Evolutionary conservation across 257 asterid genomes (phyloP), one percentile per base, ranked within the genome.

Genomic region (Lycium ferocissimum): DNA sequence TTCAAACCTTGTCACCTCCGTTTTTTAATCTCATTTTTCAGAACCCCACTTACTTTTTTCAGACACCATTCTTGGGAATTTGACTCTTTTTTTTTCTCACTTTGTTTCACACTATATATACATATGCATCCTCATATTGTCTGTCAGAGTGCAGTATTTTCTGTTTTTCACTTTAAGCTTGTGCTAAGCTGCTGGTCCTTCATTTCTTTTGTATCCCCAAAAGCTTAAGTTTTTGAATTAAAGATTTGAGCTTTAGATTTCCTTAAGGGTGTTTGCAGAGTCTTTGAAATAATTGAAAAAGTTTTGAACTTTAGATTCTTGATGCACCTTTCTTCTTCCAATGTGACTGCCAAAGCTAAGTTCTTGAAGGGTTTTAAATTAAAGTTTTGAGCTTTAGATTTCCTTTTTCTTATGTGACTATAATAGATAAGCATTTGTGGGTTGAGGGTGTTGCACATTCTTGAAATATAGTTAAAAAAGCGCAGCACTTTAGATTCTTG

Each of bases 51-150:
- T 69, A 69, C 79, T 69, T 89, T 91, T 87, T 37, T 81, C 89
- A 83, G 91, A 88, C 93, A 89, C 89, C 87, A 80, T 78, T 92
- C 94, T 95, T 87, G 94, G 82, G 91, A 84, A 51, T 86, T 87
- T 84, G 87, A 83, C 83, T 86, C 67, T 59, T 88, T 70, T 26
- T 26, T 26, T 26, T 85, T 84, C 82, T 85, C 83, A 53, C 83
- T 56, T 66, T 80, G 33, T 85, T 51, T 78, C 40, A 59, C 73
- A 84, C 86, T 33, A 14, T 58, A 76, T 80, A 17, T 17, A 62
- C 54, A 53, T 66, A 61, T 84, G 58, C 84, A 59, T 87, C 70
- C 65, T n/a, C 87, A 83, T 85, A 67, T 22, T 73, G 79, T 70
- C 65, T 75, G 54, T 84, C 86, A 73, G 80, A 37, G 83, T 69